These are phyloP conservation scores for Sporothrix globosa DNA, from an alignment of 2,329 filamentous ascomycete species.

Conservation along the genomic window DNA sequence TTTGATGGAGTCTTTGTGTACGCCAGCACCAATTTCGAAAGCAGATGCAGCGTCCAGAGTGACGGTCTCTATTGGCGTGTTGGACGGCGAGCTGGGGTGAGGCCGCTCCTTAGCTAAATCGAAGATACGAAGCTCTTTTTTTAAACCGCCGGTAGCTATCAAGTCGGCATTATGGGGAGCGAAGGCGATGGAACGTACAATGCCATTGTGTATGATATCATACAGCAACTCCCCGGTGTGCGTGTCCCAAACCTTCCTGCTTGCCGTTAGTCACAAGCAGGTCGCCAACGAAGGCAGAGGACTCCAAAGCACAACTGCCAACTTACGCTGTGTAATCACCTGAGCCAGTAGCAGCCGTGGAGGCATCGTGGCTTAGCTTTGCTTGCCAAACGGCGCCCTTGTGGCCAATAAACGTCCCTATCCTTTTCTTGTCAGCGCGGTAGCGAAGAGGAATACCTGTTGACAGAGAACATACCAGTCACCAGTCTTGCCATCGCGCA, in stretches of 20 bases:
- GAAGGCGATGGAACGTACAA: slow-evolving; percentile 91
- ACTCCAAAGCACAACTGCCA: too few species aligned
- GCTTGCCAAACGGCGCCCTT: slow-evolving; percentile 99
- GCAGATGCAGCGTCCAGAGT: slow-evolving; percentile 63
- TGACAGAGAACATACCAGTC: slow-evolving; percentile 67
- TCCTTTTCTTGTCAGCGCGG: slow-evolving; percentile 70
- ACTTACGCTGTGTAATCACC: slow-evolving; percentile 92
- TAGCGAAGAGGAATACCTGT: slow-evolving; percentile 7
- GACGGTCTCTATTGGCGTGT: slow-evolving; percentile 44
- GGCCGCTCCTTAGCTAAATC: slow-evolving; percentile 69
- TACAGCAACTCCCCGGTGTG: slow-evolving; percentile 87
- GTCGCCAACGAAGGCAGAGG: background rate
- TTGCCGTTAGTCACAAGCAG: slow-evolving; percentile 18
- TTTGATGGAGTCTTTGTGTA: slow-evolving; percentile 88
- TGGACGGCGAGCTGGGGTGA: slow-evolving; percentile 43
- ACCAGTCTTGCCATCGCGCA: slow-evolving; percentile 91
- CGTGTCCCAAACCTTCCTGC: slow-evolving; percentile 94
- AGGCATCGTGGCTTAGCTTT: slow-evolving; percentile 83
- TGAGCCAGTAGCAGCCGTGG: slow-evolving; percentile 86
- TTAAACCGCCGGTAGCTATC: slow-evolving; percentile 88
- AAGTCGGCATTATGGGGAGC: slow-evolving; percentile 79
- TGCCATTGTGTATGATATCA: slow-evolving; percentile 89
- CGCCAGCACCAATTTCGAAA: slow-evolving; percentile 84
- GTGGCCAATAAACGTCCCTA: slow-evolving; percentile 96
- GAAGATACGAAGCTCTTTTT: slow-evolving; percentile 95